Evolutionary conservation across 768 basidiomycete species (phyloP).

Genomic region (Boletus vermiculosoides): DNA sequence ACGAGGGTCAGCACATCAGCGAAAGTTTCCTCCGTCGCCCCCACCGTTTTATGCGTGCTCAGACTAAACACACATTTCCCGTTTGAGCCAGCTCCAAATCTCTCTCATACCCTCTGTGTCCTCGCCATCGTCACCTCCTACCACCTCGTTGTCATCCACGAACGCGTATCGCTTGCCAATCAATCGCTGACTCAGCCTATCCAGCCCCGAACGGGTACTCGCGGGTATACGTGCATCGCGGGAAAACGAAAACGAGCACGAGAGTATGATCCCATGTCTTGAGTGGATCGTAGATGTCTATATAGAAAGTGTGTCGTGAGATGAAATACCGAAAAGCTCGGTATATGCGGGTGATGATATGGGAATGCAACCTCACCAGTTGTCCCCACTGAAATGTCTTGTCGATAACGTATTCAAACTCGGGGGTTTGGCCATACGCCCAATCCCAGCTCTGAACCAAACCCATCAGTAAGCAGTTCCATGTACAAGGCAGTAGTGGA

Average conservation of each 20-base stretch:
- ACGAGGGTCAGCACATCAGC: too few species aligned
- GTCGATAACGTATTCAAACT: constrained; percentile 68
- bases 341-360: background rate
- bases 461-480: background rate
- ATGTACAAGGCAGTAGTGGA: background rate
- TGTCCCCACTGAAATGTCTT: constrained; percentile 52
- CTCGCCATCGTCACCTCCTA: background rate
- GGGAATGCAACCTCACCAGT: constrained; percentile 36
- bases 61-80: constrained; percentile 23
- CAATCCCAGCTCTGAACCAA: constrained; percentile 83
- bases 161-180: constrained; percentile 43
- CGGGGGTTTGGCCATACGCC: constrained; percentile 90
- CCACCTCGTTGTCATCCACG: constrained; percentile 29
- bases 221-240: background rate
- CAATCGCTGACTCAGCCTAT: constrained; percentile 28
- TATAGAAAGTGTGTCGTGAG: background rate
- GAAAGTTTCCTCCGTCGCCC: background rate
- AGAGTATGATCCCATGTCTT: constrained; percentile 4
- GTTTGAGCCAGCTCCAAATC: constrained; percentile 31
- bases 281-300: background rate
- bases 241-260: constrained; percentile 13
- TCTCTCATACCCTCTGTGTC: constrained; percentile 13
- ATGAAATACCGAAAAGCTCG: background rate
- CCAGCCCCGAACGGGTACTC: background rate
- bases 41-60: background rate